These are phyloP conservation scores for Hippophae rhamnoides DNA, from an alignment of 306 rosid species.

Conservation along the genomic window DNA sequence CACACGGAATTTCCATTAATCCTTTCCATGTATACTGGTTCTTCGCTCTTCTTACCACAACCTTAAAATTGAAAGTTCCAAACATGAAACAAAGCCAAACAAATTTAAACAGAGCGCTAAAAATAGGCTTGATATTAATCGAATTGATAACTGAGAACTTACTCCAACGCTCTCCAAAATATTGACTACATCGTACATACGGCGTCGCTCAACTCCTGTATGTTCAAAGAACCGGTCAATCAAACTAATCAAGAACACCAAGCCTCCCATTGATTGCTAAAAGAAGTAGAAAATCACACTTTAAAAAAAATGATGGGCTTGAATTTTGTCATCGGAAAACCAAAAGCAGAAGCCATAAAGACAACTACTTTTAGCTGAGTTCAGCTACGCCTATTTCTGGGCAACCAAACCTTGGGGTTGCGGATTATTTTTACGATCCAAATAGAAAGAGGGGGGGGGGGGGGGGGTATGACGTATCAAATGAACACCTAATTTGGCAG, in stretches of 20 bases:
- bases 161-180: slow-evolving; percentile 42
- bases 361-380: too few relatives aligned
- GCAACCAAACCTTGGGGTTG: background rate
- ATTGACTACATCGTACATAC: slow-evolving; percentile 46
- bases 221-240: background rate
- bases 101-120: background rate
- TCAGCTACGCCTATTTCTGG: too few relatives aligned
- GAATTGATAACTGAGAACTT: slow-evolving; percentile 2
- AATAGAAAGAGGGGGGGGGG: background rate
- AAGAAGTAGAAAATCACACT: background rate
- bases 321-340: background rate
- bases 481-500: slow-evolving; percentile 23
- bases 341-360: too few relatives aligned
- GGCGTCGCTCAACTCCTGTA: slow-evolving; percentile 47
- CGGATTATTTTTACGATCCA: background rate
- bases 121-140: background rate
- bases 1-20: slow-evolving; percentile 22
- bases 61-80: slow-evolving; percentile 15
- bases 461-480: background rate
- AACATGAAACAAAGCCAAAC: background rate
- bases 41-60: slow-evolving; percentile 33
- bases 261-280: background rate
- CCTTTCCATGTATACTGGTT: slow-evolving; percentile 41
- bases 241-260: background rate
- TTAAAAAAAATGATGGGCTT: background rate